Base-by-base conservation (phyloP, 1,284 basidiomycete genomes). In the Exobasidium rhododendri region DNA sequence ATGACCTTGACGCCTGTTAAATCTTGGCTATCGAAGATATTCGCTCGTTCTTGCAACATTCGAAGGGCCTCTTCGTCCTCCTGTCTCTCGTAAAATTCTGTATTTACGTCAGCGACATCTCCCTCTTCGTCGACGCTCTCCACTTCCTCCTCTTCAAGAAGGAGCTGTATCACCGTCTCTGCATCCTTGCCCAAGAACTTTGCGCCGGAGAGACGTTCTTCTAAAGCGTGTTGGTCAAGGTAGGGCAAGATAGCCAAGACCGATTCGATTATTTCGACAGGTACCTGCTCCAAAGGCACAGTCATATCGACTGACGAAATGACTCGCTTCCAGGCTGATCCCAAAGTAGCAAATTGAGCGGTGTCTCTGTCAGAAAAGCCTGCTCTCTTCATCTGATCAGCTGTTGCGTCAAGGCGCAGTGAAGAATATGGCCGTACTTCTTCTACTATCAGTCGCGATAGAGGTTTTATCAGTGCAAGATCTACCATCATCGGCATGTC, bases 401-500 rank as follows among this genome's bases (percentile, higher is more conserved):
- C 47, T 4, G 28, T 24, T 24, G 13, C 2, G 28, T 50, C 47
- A 20, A 50, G 3, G 13, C 24, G 47, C 24, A 50, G 2, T 40
- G 35, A 40, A 40, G 35, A 40, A 17, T 40, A 40, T 40, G 7
- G 35, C 35, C 35, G 7, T 40, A 40, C 35, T 40, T 40, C 35
- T 40, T 7, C 35, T 17, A 10, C 17, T 7, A 40, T 40, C 26
- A 50, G 26, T 20, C 20, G 14, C 13, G 13, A 4, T 28, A 50
- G 3, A 24, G 52, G 52, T n/a, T 26, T 35, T 4, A 55, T 31
- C 13, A 55, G 30, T 3, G 52, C 52, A n/a, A 55, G 52, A 55
- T 55, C 29, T 3, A 32, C 20, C 5, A 32, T 13, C 20, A 55
- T 20, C 3, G 52, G 29, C 28, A 55, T 6, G 30, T 32, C 40